These are phyloP conservation scores for Podospora sp. DNA, from an alignment of 495 filamentous ascomycete species.

Conservation along the genomic window DNA sequence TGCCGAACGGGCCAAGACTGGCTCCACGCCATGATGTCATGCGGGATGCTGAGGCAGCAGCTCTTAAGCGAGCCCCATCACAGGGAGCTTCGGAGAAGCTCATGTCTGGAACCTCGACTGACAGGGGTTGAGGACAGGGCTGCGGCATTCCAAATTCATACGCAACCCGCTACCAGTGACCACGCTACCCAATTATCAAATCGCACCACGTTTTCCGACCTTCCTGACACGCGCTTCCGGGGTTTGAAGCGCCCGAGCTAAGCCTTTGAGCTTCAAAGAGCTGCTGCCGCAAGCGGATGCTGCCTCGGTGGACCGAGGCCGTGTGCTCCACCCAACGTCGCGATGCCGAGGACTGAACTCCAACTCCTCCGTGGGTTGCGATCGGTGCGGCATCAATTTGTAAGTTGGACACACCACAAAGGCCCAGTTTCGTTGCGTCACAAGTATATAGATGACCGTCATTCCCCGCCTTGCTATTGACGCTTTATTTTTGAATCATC, in stretches of 20 bases:
- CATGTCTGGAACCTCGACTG: background rate
- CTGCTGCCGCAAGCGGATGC: background rate
- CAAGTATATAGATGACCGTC: conserved; percentile 10
- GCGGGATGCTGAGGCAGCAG: conserved; percentile 2
- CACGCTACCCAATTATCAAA: background rate
- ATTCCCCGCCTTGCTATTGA: background rate
- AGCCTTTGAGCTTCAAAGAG: background rate
- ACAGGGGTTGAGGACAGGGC: background rate
- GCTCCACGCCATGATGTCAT: conserved; percentile 12
- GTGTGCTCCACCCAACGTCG: background rate
- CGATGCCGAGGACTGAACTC: conserved; percentile 12
- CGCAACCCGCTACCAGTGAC: background rate
- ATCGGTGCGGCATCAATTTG: conserved; percentile 10
- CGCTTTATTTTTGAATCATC: conserved; percentile 2
- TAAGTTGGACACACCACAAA: conserved; percentile 9
- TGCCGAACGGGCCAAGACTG: background rate
- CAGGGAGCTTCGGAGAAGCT: background rate
- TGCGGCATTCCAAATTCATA: conserved; percentile 6
- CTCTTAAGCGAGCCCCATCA: background rate
- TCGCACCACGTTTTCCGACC: background rate
- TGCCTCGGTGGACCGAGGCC: background rate
- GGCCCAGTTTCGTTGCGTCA: background rate
- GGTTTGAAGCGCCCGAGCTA: background rate
- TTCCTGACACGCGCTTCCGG: background rate
- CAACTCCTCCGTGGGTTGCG: conserved; percentile 1